Percentiles rank a stretch among this genome's conserved stretches.
phyloP scores from a whole-genome alignment of 768 basidiomycete genomes.

The Auricularia cornea region DNA sequence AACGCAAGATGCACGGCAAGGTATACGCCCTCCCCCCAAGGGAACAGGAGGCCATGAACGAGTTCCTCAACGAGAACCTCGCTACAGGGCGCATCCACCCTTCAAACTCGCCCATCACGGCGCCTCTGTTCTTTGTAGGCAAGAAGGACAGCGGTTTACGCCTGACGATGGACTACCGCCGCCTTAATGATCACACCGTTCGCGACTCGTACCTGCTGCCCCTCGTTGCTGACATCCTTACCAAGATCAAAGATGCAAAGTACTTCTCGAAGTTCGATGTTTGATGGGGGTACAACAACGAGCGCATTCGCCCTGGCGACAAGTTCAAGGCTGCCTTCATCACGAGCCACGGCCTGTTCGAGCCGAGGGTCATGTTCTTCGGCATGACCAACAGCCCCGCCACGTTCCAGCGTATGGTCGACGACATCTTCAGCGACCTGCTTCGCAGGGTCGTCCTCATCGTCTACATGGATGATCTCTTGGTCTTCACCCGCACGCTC shows the following conservation, averaged over 20 bases:
- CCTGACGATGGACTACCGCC: constrained; percentile 25
- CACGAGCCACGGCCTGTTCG: constrained; percentile 28
- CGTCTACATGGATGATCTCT: constrained; percentile 4
- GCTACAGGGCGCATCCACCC: constrained; percentile 11
- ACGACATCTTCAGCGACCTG: constrained; percentile 8
- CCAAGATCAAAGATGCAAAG: constrained; percentile 7
- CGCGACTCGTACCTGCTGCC: constrained; percentile 5
- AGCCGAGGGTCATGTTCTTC: constrained; percentile 35
- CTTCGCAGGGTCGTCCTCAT: not conserved
- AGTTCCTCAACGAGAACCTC: constrained; percentile 19
- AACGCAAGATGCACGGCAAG: not conserved
- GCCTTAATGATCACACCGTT: constrained; percentile 10
- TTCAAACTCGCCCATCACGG: constrained; percentile 15
- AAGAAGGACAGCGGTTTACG: constrained; percentile 28
- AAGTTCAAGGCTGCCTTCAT: constrained; percentile 35
- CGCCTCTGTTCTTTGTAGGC: constrained; percentile 24
- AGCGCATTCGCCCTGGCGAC: constrained; percentile 31
- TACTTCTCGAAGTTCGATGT: constrained; percentile 25
- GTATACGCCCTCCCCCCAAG: constrained; percentile 14
- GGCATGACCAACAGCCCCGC: constrained; percentile 29
- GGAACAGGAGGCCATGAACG: constrained; percentile 15
- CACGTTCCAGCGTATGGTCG: constrained; percentile 29
- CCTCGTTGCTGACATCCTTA: constrained; percentile 5
- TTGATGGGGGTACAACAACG: constrained; percentile 25
- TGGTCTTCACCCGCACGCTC: not conserved